Percentiles rank a stretch among this genome's conserved stretches.
These are phyloP conservation scores for Zea luxurians DNA, from an alignment of 176 grass and related monocot genomes.

Conservation along the genomic window DNA sequence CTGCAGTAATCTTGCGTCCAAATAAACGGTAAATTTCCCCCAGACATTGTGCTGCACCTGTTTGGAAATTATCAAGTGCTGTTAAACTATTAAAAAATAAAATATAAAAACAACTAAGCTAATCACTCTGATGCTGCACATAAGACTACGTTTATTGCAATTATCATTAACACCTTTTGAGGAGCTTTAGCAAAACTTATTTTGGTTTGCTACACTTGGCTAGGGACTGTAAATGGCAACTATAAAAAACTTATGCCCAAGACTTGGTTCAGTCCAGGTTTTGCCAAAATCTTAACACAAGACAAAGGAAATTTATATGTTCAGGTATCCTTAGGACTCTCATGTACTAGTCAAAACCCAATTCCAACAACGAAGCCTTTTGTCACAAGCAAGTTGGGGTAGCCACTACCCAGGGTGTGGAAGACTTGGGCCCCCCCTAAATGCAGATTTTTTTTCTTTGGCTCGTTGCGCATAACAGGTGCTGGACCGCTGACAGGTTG, in stretches of 20 bases:
- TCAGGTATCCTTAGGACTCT: not conserved
- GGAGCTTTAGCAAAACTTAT: not conserved
- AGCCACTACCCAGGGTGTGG: too few relatives aligned
- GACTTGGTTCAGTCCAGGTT: not conserved
- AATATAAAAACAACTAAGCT: slow-evolving; percentile 6
- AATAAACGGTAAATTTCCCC: slow-evolving; percentile 89
- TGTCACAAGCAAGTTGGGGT: too few relatives aligned
- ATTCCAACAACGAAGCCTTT: too few relatives aligned
- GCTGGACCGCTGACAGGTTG: too few relatives aligned
- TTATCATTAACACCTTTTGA: not conserved
- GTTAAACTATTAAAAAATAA: slow-evolving; percentile 24
- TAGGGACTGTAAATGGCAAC: not conserved
- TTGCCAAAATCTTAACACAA: not conserved
- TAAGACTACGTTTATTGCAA: not conserved
- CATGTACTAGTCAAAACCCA: not conserved
- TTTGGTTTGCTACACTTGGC: not conserved
- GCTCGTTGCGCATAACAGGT: too few relatives aligned
- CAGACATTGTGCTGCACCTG: slow-evolving; percentile 85
- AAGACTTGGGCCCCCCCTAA: too few relatives aligned
- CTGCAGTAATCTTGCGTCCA: slow-evolving; percentile 83
- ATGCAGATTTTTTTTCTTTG: too few relatives aligned
- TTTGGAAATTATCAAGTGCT: slow-evolving; percentile 31
- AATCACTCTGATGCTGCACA: slow-evolving; percentile 10
- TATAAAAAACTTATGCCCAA: not conserved
- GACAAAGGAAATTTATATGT: not conserved